These are phyloP conservation scores for Fragaria nilgerrensis DNA, from an alignment of 306 rosid species.

Conservation along the genomic window DNA sequence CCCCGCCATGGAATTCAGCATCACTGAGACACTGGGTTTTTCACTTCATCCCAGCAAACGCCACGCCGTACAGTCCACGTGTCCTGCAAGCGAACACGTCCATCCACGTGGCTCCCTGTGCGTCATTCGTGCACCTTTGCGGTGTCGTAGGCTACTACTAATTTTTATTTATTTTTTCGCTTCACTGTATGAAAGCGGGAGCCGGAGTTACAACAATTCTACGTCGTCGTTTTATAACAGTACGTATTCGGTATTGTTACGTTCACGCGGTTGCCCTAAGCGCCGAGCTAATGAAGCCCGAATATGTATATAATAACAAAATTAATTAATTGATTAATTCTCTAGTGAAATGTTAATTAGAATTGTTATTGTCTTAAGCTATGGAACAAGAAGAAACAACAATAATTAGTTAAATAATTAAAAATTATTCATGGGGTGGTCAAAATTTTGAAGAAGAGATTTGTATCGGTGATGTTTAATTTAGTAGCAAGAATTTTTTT, in stretches of 20 bases:
- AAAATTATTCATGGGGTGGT: background rate
- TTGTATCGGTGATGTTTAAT: background rate
- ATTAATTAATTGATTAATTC: background rate
- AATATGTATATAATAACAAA: background rate
- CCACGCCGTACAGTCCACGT: slow-evolving; percentile 4
- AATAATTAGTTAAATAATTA: background rate
- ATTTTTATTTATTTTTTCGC: background rate
- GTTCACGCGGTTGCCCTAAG: slow-evolving; percentile 32
- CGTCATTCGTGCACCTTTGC: background rate
- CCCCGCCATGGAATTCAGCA: background rate
- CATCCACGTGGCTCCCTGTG: slow-evolving; percentile 2
- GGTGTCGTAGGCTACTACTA: background rate
- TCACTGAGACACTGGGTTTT: background rate
- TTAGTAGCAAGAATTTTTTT: background rate
- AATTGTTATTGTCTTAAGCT: background rate
- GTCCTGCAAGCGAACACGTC: background rate
- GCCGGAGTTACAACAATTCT: background rate
- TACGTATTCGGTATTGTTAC: slow-evolving; percentile 7
- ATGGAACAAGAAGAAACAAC: background rate
- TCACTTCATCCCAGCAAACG: background rate
- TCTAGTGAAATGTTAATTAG: background rate
- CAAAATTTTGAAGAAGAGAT: background rate
- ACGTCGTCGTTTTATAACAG: slow-evolving; percentile 26
- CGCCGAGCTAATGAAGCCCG: slow-evolving; percentile 4
- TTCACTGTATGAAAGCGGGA: background rate